Evolutionary conservation across 2,329 filamentous ascomycete genomes (phyloP), one percentile per base, ranked within the genome.

Genomic region (Fusarium pseudonygamai): DNA sequence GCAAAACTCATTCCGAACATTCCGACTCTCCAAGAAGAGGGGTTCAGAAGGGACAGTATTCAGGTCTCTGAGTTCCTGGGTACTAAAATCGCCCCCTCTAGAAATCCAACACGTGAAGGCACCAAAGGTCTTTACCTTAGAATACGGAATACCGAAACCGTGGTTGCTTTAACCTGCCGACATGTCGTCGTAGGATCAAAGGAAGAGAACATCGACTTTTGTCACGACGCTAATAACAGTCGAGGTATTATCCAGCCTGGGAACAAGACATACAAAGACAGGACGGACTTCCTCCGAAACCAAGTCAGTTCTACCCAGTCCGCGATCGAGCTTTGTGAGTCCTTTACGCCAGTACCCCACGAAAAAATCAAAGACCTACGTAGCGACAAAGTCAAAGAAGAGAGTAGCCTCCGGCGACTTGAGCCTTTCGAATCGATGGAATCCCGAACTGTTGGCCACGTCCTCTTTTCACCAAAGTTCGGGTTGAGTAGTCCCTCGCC

Each of bases 261-360:
- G 7, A 28, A 26, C 18, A 36, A 16, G 24, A 28, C 24, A 0
- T 28, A 26, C 5, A 3, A 53, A n/a, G 13, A 28, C 10, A 22
- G 0, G 5, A 22, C 4, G 3, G 1, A 37, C 9, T 28, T 6
- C 1, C 24, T 53, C 7, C 32, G 18, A 1, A 0, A 8, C 0
- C 12, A 7, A 15, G 20, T 52, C n/a, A 20, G 4, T 7, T 0
- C 4, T 9, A 4, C 5, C 7, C 22, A 14, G 22, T 5, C 22
- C 0, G 10, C 5, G 28, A 34, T 50, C 5, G 2, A 34, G 1
- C 0, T 5, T 50, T 8, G 3, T 7, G 47, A 7, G 22, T 9
- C 7, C 12, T 24, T 1, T 6, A 50, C 30, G 2, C 16, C n/a
- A 14, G 10, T 32, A 4, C 1, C 11, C 4, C n/a, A n/a, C n/a